Evolutionary conservation across 371 early-diverging fungal genomes (phyloP).

Genomic region (Mortierella sp.): DNA sequence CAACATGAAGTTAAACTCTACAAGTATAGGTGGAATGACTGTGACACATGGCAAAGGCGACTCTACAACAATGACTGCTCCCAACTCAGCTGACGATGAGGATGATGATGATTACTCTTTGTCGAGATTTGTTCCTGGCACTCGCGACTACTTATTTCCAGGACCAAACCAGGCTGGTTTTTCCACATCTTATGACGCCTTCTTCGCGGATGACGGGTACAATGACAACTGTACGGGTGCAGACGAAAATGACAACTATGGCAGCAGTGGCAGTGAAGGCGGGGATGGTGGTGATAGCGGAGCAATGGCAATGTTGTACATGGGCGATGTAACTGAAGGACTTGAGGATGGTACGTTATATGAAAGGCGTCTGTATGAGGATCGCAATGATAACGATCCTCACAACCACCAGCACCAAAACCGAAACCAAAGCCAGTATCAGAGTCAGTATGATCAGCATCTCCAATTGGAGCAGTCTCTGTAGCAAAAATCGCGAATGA

Average conservation of each 20-base stretch:
- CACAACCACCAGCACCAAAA: conserved; percentile 1
- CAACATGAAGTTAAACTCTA: not conserved
- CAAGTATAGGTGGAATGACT: not conserved
- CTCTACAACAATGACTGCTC: conserved; percentile 11
- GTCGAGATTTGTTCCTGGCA: conserved; percentile 9
- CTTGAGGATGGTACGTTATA: conserved; percentile 31
- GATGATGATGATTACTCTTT: conserved; percentile 2
- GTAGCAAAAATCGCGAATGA: not conserved
- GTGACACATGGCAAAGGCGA: not conserved
- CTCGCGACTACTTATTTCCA: conserved; percentile 33
- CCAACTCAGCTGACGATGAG: not conserved
- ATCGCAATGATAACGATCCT: conserved; percentile 14
- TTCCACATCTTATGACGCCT: conserved; percentile 43
- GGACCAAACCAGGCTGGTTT: conserved; percentile 1
- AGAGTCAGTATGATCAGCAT: not conserved
- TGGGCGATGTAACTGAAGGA: conserved; percentile 16
- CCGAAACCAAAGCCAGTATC: not conserved
- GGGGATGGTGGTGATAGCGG: not conserved
- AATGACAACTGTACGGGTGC: not conserved
- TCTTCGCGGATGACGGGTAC: conserved; percentile 31
- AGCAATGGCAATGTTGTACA: conserved; percentile 2
- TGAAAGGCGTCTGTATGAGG: conserved; percentile 23
- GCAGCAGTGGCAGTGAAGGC: not conserved
- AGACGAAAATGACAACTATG: not conserved
- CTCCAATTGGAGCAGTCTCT: not conserved